Conservation (phyloP, 208 protist genomes). For the Leishmania lainsoni region DNA sequence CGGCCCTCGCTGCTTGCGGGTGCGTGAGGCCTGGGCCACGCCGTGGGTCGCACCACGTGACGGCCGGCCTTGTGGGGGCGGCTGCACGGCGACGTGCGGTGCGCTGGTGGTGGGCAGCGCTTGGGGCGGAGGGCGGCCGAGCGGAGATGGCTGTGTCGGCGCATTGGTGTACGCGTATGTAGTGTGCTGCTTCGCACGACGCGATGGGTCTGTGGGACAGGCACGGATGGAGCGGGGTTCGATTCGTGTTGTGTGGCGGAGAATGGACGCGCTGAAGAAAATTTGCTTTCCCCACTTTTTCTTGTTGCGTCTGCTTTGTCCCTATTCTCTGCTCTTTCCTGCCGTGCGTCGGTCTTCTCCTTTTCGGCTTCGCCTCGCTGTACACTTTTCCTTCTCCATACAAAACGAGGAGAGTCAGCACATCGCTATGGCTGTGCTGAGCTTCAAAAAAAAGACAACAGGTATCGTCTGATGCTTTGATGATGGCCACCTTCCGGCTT, state of each 20-base stretch:
- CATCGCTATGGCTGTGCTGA: no score
- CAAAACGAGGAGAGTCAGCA: background rate
- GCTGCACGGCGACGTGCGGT: background rate
- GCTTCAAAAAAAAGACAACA: background rate
- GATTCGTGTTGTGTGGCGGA: background rate
- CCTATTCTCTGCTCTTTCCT: background rate
- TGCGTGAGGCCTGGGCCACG: background rate
- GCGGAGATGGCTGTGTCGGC: background rate
- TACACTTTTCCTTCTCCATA: background rate
- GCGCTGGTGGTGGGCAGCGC: background rate
- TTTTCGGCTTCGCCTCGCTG: constrained; percentile 15
- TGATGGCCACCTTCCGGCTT: background rate
- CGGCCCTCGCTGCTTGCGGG: background rate
- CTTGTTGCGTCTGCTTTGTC: background rate
- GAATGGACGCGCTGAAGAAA: background rate
- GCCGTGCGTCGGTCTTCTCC: background rate
- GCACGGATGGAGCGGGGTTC: background rate
- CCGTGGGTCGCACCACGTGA: background rate
- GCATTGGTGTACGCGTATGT: background rate
- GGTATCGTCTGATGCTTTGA: background rate
- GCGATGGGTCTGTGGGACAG: background rate
- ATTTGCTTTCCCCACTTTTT: background rate
- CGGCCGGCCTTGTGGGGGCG: no score
- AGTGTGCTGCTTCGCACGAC: background rate
- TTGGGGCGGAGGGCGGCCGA: background rate